These are phyloP conservation scores for Cruciata laevipes DNA, from an alignment of 257 asterid species.

Conservation along the genomic window DNA sequence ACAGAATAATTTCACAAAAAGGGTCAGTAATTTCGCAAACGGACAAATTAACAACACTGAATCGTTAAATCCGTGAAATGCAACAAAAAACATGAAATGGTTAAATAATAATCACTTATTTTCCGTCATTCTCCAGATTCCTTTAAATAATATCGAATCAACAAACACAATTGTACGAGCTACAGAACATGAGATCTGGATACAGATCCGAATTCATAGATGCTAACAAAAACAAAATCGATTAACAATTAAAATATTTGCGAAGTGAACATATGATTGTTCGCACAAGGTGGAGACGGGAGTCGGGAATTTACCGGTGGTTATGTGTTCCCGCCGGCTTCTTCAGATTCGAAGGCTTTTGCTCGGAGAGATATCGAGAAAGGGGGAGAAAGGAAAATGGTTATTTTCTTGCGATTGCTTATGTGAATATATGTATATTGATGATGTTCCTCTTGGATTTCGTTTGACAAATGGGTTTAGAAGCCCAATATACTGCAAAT, in stretches of 20 bases:
- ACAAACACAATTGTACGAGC: not conserved
- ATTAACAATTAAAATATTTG: not conserved
- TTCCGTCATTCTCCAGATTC: not conserved
- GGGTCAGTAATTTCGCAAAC: not conserved
- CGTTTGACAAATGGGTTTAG: not conserved
- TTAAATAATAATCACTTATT: not conserved
- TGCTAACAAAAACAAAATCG: not conserved
- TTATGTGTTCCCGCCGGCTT: conserved; percentile 39
- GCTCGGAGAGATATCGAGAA: conserved; percentile 9
- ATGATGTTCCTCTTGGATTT: conserved; percentile 11
- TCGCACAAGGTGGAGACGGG: not conserved
- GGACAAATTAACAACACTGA: not conserved
- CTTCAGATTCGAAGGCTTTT: conserved; percentile 32
- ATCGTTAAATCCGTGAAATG: not conserved
- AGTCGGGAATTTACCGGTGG: conserved; percentile 26
- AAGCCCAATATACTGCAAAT: conserved; percentile 2
- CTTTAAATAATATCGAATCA: not conserved
- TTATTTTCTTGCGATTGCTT: not conserved
- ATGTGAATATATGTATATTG: too few relatives aligned
- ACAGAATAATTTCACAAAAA: not conserved
- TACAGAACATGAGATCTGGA: conserved; percentile 16
- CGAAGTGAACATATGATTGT: not conserved
- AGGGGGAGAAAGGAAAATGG: not conserved
- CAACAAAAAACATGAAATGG: not conserved
- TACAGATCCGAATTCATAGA: not conserved